These are phyloP conservation scores for Sonneratia caseolaris DNA, from an alignment of 345 rosid species.

Conservation along the genomic window DNA sequence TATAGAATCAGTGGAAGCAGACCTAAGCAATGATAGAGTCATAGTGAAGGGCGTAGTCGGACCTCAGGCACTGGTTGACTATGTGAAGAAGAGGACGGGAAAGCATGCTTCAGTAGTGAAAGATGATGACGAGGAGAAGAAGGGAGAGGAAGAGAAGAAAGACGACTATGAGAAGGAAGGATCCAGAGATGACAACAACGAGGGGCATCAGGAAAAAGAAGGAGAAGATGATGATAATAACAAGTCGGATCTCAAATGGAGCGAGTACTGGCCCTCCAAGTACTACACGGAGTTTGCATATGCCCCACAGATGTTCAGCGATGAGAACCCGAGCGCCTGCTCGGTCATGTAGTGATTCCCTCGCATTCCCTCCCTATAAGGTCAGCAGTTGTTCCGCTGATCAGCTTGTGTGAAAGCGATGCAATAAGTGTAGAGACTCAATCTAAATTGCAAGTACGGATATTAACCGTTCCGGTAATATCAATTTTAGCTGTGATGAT, in stretches of 20 bases:
- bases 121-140: constrained; percentile 27
- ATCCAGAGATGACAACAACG: constrained; percentile 9
- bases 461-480: too few relatives aligned
- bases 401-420: neutral
- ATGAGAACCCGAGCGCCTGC: constrained; percentile 68
- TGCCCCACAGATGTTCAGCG: constrained; percentile 48
- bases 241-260: constrained; percentile 28
- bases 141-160: constrained; percentile 33
- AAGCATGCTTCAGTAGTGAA: constrained; percentile 47
- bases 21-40: constrained; percentile 30
- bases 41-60: constrained; percentile 48
- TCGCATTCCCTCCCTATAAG: neutral
- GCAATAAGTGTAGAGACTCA: neutral
- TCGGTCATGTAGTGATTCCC: constrained; percentile 29
- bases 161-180: constrained; percentile 18
- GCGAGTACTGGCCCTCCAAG: constrained; percentile 39
- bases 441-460: neutral
- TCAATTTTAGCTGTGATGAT: neutral
- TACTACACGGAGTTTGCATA: constrained; percentile 27
- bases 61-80: constrained; percentile 32
- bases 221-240: constrained; percentile 10
- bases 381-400: neutral
- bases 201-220: constrained; percentile 15
- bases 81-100: constrained; percentile 38
- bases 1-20: constrained; percentile 49